phyloP scores from a whole-genome alignment of 2,329 filamentous ascomycete genomes.

The Pseudogymnoascus sp. region DNA sequence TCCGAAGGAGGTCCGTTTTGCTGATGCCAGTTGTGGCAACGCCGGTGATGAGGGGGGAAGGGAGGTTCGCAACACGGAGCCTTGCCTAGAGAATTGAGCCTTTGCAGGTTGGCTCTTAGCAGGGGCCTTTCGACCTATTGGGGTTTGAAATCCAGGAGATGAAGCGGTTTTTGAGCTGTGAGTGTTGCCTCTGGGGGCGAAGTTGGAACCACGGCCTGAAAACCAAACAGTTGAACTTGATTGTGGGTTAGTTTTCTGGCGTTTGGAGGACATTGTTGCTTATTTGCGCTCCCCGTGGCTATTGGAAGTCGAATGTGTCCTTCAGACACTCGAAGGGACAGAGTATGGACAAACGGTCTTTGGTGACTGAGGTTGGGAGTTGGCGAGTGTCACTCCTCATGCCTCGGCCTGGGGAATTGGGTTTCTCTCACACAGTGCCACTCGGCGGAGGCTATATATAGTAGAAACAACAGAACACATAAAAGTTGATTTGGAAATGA shows the following conservation, averaged over 20 bases:
- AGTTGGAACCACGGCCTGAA: not conserved
- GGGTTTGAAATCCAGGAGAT: slow-evolving; percentile 2
- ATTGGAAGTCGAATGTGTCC: not conserved
- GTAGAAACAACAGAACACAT: not conserved
- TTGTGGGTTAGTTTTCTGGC: not conserved
- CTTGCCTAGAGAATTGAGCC: slow-evolving; percentile 16
- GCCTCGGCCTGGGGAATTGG: not conserved
- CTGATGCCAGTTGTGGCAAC: slow-evolving; percentile 13
- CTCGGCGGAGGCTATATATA: not conserved
- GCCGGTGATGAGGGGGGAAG: slow-evolving; percentile 15
- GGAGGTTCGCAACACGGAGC: slow-evolving; percentile 16
- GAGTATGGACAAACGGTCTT: too few species aligned
- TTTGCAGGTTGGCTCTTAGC: not conserved
- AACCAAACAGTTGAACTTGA: not conserved
- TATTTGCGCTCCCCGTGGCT: not conserved
- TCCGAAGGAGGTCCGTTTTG: slow-evolving; percentile 18
- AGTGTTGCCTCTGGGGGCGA: not conserved
- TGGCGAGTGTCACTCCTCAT: not conserved
- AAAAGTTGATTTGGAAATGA: not conserved
- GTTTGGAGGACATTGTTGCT: not conserved
- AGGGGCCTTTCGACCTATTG: not conserved
- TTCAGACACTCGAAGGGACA: not conserved
- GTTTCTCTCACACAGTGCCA: not conserved
- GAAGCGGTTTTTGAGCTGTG: not conserved
- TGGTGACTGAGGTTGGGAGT: not conserved